Evolutionary conservation across 1,284 basidiomycete genomes (phyloP), one percentile per base, ranked within the genome.

Genomic region (Ganoderma sp.): DNA sequence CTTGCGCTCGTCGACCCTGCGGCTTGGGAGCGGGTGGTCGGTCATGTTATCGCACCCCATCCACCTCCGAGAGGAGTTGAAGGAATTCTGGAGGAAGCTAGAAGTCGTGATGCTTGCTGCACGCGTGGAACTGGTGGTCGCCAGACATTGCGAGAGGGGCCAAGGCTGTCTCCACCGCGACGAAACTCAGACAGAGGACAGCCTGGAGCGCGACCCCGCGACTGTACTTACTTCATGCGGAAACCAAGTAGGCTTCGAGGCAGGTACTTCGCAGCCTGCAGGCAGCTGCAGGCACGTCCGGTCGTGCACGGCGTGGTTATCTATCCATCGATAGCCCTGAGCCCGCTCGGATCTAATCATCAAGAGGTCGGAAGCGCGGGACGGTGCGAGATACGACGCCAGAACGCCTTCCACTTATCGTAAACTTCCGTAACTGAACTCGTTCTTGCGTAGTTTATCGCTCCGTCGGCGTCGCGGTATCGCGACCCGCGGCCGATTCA

Each of bases 271-370:
- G 22, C 22, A 45, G n/a, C 4, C 22, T 22, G 7, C 34, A 58
- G 52, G 37, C 34, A 32, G 32, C 32, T 32, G 32, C 32, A 32
- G 32, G 32, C 32, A 32, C 32, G 34, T 39, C 19, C 19, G 37
- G 17, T n/a, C 2, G 34, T 39, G 15, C 37, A 34, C 37, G 39
- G 58, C 58, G 22, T 60, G 58, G 58, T 60, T 60, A 60, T 60
- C 58, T 60, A 22, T 28, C 58, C 39, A 60, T 60, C 58, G 58
- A 60, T 60, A 60, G 41, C 37, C 58, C 58, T 42, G 39, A 60
- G 41, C 58, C 6, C 58, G 39, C 58, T 12, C 58, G 58, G 58
- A 60, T 60, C 58, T 43, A 41, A n/a, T 41, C 37, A 42, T 17
- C 58, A 43, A 42, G 39, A 4, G 15, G n/a, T 17, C 39, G 34